A percentile compares a stretch with the other conserved stretches of the same genome.
Conservation (phyloP, 176 grass and related monocot genomes). For the Triticum urartu region DNA sequence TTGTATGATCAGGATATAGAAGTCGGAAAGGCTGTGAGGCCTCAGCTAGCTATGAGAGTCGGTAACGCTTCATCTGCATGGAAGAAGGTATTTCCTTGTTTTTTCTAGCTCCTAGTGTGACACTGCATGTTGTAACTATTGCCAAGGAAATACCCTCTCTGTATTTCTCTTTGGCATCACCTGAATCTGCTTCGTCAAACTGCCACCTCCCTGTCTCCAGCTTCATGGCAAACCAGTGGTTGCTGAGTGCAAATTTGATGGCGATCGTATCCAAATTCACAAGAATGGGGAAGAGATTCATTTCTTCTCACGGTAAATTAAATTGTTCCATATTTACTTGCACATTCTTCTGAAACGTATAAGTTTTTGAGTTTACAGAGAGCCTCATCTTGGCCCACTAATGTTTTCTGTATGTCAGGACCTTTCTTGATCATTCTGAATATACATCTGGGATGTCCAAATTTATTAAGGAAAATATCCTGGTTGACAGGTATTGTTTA, state of each 20-base stretch:
- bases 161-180: slow-evolving; percentile 19
- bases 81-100: slow-evolving; percentile 68
- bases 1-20: slow-evolving; percentile 84
- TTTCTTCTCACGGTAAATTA: slow-evolving; percentile 84
- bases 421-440: slow-evolving; percentile 85
- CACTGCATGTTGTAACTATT: slow-evolving; percentile 13
- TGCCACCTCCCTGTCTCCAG: slow-evolving; percentile 33
- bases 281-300: slow-evolving; percentile 90
- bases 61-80: slow-evolving; percentile 73
- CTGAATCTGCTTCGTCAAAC: slow-evolving; percentile 31
- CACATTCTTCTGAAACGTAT: slow-evolving; percentile 28
- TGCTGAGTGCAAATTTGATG: slow-evolving; percentile 95
- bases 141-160: slow-evolving; percentile 11
- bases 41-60: slow-evolving; percentile 80
- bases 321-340: slow-evolving; percentile 10
- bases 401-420: slow-evolving; percentile 54
- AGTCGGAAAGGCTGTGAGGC: slow-evolving; percentile 92
- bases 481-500: slow-evolving; percentile 68
- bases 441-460: slow-evolving; percentile 78
- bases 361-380: slow-evolving; percentile 6
- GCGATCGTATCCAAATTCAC: slow-evolving; percentile 97
- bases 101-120: slow-evolving; percentile 26
- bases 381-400: slow-evolving; percentile 15
- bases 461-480: slow-evolving; percentile 69
- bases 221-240: slow-evolving; percentile 83